Evolutionary conservation across 23 red algal species (phyloP), one percentile per base, ranked within the genome.

Genomic region (Gracilaria gracilis): DNA sequence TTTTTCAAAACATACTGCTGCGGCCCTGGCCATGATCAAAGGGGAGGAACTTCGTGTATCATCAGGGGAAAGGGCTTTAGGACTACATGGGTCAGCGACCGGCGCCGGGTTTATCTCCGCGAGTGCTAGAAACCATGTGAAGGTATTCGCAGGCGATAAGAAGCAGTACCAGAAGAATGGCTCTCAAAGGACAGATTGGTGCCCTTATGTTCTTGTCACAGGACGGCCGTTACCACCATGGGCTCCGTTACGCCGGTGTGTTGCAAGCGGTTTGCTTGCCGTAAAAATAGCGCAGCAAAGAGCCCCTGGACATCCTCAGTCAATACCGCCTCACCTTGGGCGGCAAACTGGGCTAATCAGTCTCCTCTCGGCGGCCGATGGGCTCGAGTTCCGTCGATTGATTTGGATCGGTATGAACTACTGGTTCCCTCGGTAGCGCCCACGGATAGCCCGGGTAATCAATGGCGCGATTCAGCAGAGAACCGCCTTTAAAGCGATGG

Each of bases 401-500:
- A 95, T 80, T 61, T 95, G 37, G 85, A 95, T 58, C 47, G 85
- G 29, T 95, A 84, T 84, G 93, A 95, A 81, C 93, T 95, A 48
- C n/a, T n/a, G n/a, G n/a, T n/a, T n/a, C n/a, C n/a, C n/a, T n/a
- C n/a, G n/a, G n/a, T n/a, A n/a, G n/a, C n/a, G n/a, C n/a, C n/a
- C n/a, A n/a, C 33, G 50, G 72, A 49, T 77, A 77, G 20, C 83
- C 86, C 38, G 80, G 49, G 25, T 95, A 62, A 28, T 82, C 93
- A 55, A 88, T 86, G 33, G 84, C 75, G 23, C 92, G 79, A 58
- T 95, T 95, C 7, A 91, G 49, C 36, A 87, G 33, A 1, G 86
- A 89, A 6, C 84, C 84, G 8, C 93, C 93, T 37, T 89, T 58
- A 83, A 95, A 95, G 39, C 93, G 73, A 57, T 95, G 93, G 55